Percentiles rank a stretch among this genome's conserved stretches.
phyloP scores from a whole-genome alignment of 164 flowering plant species.

The Platanus orientalis region DNA sequence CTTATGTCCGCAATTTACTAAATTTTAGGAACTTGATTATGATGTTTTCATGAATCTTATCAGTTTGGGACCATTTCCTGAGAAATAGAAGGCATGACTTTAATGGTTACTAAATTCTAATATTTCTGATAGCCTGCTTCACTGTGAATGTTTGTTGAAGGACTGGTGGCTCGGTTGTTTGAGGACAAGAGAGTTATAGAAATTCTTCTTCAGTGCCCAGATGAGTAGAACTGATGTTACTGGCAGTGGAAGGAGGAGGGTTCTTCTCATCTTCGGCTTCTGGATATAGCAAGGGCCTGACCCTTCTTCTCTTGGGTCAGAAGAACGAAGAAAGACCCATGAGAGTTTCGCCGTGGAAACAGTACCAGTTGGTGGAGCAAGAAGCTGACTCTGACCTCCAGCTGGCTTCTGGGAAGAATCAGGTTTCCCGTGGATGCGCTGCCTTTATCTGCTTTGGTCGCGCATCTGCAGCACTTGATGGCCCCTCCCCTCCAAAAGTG shows the following conservation, averaged over 20 bases:
- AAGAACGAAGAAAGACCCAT: slow-evolving; percentile 67
- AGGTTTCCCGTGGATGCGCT: slow-evolving; percentile 68
- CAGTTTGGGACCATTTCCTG: not conserved
- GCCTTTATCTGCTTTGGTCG: slow-evolving; percentile 81
- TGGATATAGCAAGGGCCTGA: slow-evolving; percentile 83
- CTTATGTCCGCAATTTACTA: no score
- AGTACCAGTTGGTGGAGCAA: slow-evolving; percentile 82
- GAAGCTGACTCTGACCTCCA: slow-evolving; percentile 61
- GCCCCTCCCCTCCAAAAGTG: slow-evolving; percentile 60
- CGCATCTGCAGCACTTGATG: slow-evolving; percentile 59
- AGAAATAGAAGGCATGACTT: not conserved
- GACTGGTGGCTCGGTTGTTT: slow-evolving; percentile 3
- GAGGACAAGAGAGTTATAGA: slow-evolving; percentile 12
- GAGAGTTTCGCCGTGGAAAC: slow-evolving; percentile 90
- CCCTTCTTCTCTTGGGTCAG: slow-evolving; percentile 72
- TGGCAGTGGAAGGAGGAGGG: slow-evolving; percentile 99
- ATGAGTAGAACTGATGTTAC: slow-evolving; percentile 90
- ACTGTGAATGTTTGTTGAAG: slow-evolving; percentile 14
- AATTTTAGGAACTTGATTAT: no score
- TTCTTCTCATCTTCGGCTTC: no score
- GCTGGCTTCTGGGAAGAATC: slow-evolving; percentile 71
- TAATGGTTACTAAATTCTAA: not conserved
- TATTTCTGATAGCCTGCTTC: slow-evolving; percentile 2
- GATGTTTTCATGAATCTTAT: no score
- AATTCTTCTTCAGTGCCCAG: slow-evolving; percentile 30